These are phyloP conservation scores for Styphnolobium japonicum DNA, from an alignment of 306 rosid species.

Conservation along the genomic window DNA sequence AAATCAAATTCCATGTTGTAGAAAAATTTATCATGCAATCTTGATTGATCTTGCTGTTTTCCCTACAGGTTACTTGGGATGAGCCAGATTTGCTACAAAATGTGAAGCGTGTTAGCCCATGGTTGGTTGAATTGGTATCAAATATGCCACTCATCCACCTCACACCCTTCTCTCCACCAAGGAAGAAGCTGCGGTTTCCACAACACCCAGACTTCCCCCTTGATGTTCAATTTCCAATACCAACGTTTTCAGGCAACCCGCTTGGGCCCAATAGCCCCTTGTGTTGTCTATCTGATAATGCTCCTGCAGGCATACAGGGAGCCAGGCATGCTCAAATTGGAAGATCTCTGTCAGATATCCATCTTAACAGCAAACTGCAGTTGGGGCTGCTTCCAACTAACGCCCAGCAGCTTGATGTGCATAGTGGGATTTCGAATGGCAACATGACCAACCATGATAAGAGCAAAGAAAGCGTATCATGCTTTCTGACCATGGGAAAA, in stretches of 20 bases:
- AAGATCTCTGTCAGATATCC: slow-evolving; percentile 74
- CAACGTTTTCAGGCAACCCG: slow-evolving; percentile 70
- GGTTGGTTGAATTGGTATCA: slow-evolving; percentile 88
- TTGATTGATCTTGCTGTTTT: slow-evolving; percentile 10
- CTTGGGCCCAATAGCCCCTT: slow-evolving; percentile 73
- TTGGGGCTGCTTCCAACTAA: slow-evolving; percentile 67
- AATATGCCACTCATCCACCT: slow-evolving; percentile 63
- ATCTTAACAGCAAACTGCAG: slow-evolving; percentile 68
- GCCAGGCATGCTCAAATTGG: slow-evolving; percentile 99
- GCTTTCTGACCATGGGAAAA: slow-evolving; percentile 68
- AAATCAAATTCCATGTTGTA: neutral
- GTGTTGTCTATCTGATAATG: slow-evolving; percentile 73
- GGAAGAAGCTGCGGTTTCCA: slow-evolving; percentile 80
- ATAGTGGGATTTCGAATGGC: slow-evolving; percentile 45
- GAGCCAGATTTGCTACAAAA: slow-evolving; percentile 95
- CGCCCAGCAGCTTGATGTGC: slow-evolving; percentile 47
- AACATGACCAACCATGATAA: slow-evolving; percentile 35
- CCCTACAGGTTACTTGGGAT: slow-evolving; percentile 85
- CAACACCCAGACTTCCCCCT: slow-evolving; percentile 61
- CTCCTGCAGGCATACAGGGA: slow-evolving; percentile 99
- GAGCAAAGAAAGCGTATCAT: slow-evolving; percentile 60
- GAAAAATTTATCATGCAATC: neutral
- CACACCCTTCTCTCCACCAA: slow-evolving; percentile 72
- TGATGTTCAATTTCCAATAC: slow-evolving; percentile 59
- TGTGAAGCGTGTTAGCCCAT: slow-evolving; percentile 92